Evolutionary conservation across 306 rosid genomes (phyloP), one percentile per base, ranked within the genome.

Genomic region (Heteromeles arbutifolia): DNA sequence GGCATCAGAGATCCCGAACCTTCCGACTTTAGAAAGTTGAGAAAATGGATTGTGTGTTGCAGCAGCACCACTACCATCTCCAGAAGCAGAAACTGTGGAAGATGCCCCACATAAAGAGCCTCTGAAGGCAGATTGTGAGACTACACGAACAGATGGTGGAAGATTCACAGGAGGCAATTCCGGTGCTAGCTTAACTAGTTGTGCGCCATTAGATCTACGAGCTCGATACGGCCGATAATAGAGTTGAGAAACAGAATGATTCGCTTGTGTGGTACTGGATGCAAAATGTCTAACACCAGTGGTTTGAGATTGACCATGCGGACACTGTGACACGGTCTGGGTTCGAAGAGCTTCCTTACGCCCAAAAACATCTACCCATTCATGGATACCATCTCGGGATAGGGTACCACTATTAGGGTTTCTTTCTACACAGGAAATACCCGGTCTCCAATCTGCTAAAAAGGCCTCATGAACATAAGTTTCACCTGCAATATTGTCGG

Each of bases 91-190:
- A 82, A 58, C 74, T 78, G 76, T 79, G 50, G 64, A n/a, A 64
- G 91, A 69, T 75, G 90, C 74, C 82, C 87, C 89, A 76, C 39
- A 54, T 53, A 79, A 82, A 73, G 84, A 69, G 65, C 95, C 88
- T 82, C 80, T 88, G 81, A 87, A 90, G 81, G 85, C 88, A 71
- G 94, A 82, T 80, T 91, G 92, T 70, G 97, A 87, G 79, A 92
- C 96, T 72, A 95, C 82, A 48, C 96, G 93, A 82, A 90, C 97
- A 28, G 97, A 88, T 63, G 91, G 89, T 67, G 99, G 99, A 44
- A 95, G 99, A 88, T 90, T 95, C 80, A 95, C 96, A 9, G 96
- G 97, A 17, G 99, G 97, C 84, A 92, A 84, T 74, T 76, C 93
- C 18, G 97, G 99, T 62, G 97, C 97, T 82, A 95, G 84, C 81